These are phyloP conservation scores for Dactylorhiza incarnata DNA, from an alignment of 106 monocot genomes.

Conservation along the genomic window DNA sequence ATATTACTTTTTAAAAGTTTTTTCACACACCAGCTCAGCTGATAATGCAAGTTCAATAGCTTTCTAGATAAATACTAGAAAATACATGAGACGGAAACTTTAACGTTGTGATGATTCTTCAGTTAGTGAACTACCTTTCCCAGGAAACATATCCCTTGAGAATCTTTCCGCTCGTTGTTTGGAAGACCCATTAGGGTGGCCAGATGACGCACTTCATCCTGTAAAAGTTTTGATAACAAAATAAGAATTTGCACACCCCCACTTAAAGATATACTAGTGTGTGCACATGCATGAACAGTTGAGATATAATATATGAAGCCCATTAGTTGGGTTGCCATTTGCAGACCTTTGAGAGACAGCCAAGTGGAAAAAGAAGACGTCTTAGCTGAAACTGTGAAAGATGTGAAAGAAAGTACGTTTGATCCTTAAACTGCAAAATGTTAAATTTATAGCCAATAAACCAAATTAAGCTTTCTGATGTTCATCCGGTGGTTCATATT, in stretches of 20 bases:
- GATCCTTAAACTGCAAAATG: slow-evolving; percentile 88
- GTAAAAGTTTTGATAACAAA: slow-evolving; percentile 6
- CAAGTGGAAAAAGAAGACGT: slow-evolving; percentile 91
- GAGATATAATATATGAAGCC: background rate
- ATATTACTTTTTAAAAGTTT: no score
- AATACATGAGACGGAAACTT: background rate
- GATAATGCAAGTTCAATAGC: no score
- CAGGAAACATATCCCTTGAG: slow-evolving; percentile 97
- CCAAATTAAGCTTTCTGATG: background rate
- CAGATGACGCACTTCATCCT: slow-evolving; percentile 88
- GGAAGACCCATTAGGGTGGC: slow-evolving; percentile 73
- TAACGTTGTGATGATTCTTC: background rate
- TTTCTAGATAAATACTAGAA: background rate
- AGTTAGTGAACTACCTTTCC: slow-evolving; percentile 57
- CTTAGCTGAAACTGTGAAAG: slow-evolving; percentile 75
- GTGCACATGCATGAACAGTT: background rate
- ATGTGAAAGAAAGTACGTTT: slow-evolving; percentile 98
- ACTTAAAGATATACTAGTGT: background rate
- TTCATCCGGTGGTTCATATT: background rate
- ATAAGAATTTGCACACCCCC: background rate
- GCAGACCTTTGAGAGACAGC: slow-evolving; percentile 74
- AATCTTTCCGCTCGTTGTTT: slow-evolving; percentile 89
- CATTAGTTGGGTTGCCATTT: background rate
- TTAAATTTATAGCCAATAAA: background rate
- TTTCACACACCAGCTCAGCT: no score